Evolutionary conservation across 352 stramenopile species (phyloP), one percentile per base, ranked within the genome.

Genomic region (Phytophthora multivora): DNA sequence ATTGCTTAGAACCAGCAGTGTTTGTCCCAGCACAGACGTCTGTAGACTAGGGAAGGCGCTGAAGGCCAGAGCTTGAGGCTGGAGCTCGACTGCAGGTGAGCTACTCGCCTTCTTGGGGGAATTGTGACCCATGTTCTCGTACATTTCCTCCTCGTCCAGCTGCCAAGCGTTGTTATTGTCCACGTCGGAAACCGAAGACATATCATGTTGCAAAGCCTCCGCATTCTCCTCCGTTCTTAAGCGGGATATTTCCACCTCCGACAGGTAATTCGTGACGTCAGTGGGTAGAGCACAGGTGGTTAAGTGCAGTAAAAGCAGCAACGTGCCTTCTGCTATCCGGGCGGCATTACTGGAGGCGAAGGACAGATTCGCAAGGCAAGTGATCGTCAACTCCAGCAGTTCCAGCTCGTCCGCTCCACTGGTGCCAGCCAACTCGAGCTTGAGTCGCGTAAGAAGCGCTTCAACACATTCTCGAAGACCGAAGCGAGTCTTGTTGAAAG

Each of bases 401-500:
- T 81, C 48, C 40, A 92, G 61, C 50, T 93, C 85, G 25, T 90
- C 73, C 0, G 71, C 80, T n/a, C 63, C 69, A 36, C 59, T 68
- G 6, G 26, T 43, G 12, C 52, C 59, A n/a, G 33, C 26, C 7
- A 73, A 52, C 9, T 52, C 59, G 23, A 65, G 16, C 40, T 79
- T 51, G 2, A 93, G 38, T 18, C 75, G 83, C 7, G 23, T 30
- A 13, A 91, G 47, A 23, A 93, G 59, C 6, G 79, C 79, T 25
- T 78, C 65, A 10, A 91, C 56, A 36, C 83, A 88, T 38, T 86
- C 76, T 8, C 63, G 59, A 7, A 88, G 69, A 0, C 83, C 82
- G 23, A 91, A 93, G 9, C 80, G 80, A 4, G 88, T 59, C 54
- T 91, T 91, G 63, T 91, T 91, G 48, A 91, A 91, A 0, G 85